Evolutionary conservation across 2,329 filamentous ascomycete species (phyloP).

Genomic region (Alternaria sp.): DNA sequence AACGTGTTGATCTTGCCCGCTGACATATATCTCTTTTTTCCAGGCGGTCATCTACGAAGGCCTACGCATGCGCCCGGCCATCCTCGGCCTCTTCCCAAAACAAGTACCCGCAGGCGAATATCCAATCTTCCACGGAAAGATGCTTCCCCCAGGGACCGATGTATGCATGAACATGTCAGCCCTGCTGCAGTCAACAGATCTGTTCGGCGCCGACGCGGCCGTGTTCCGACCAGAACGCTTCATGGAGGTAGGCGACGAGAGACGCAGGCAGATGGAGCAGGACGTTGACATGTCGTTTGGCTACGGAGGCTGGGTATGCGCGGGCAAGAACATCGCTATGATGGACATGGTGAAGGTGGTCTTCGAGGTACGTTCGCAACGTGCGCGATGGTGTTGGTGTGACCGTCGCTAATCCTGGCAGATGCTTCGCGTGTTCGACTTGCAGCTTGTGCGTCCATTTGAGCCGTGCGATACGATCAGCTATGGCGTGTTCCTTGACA

Average conservation of each 20-base stretch:
- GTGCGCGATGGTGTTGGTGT: background rate
- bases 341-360: background rate
- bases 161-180: background rate
- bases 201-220: background rate
- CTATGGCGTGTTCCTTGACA: background rate
- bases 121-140: background rate
- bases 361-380: background rate
- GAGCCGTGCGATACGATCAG: background rate
- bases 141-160: background rate
- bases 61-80: constrained; percentile 33
- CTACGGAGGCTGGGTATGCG: constrained; percentile 1
- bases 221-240: constrained; percentile 3
- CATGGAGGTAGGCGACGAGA: background rate
- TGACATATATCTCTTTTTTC: background rate
- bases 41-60: constrained; percentile 29
- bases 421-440: background rate
- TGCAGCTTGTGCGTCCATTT: background rate
- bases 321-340: constrained; percentile 2
- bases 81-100: constrained; percentile 2
- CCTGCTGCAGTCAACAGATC: background rate
- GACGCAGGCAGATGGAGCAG: background rate
- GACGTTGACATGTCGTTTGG: background rate
- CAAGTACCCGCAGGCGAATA: constrained; percentile 4
- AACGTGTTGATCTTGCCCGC: background rate
- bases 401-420: background rate